Conservation (phyloP, 2,329 filamentous ascomycete genomes). For the Neonectria ditissima region DNA sequence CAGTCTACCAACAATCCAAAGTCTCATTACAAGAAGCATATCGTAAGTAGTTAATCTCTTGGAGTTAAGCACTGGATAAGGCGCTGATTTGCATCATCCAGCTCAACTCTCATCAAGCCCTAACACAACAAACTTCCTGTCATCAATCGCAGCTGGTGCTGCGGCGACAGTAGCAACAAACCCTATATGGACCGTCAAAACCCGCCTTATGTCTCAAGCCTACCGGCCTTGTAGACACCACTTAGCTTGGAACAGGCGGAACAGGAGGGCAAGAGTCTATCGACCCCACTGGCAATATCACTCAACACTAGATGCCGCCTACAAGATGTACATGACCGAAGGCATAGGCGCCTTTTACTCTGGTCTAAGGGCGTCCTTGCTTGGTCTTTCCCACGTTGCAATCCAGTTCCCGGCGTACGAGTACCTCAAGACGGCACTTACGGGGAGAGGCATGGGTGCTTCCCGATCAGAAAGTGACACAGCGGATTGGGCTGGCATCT, state of each 20-base stretch:
- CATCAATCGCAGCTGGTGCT: conserved; percentile 87
- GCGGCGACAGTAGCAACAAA: conserved; percentile 93
- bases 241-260: background rate
- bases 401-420: conserved; percentile 98
- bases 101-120: conserved; percentile 54
- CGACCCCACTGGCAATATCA: conserved; percentile 83
- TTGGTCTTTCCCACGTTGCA: conserved; percentile 93
- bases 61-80: too few relatives aligned
- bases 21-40: conserved; percentile 74
- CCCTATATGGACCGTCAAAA: conserved; percentile 99
- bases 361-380: conserved; percentile 87
- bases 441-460: conserved; percentile 85
- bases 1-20: conserved; percentile 91
- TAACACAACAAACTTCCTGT: conserved; percentile 75
- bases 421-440: conserved; percentile 88
- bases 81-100: conserved; percentile 58
- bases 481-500: conserved; percentile 80
- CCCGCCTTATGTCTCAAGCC: conserved; percentile 96
- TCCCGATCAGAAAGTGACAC: conserved; percentile 58
- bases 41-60: conserved; percentile 65
- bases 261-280: background rate
- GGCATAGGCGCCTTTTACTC: conserved; percentile 94
- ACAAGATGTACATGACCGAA: conserved; percentile 93
- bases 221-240: conserved; percentile 51
- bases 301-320: conserved; percentile 87